Evolutionary conservation across 2,329 filamentous ascomycete genomes (phyloP).

Genomic region (Elsinoe batatas): DNA sequence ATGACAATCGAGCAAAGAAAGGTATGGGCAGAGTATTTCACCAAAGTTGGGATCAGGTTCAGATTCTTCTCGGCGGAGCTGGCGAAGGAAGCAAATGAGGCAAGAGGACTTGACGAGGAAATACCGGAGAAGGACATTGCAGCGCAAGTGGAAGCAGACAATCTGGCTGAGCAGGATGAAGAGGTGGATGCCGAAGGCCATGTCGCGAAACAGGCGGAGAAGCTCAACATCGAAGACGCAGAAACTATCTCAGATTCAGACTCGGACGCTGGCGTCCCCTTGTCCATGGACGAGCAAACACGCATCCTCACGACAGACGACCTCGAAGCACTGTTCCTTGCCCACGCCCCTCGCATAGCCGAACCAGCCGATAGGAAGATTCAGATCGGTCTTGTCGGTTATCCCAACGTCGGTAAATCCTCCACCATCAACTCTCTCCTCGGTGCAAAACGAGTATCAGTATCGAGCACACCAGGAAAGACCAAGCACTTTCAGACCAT

Average conservation of each 20-base stretch:
- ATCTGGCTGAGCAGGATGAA: slow-evolving; percentile 32
- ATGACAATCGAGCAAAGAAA: slow-evolving; percentile 78
- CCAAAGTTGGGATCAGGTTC: slow-evolving; percentile 71
- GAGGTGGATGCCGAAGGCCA: slow-evolving; percentile 32
- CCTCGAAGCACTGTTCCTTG: slow-evolving; percentile 76
- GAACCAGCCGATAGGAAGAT: slow-evolving; percentile 54
- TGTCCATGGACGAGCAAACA: slow-evolving; percentile 38
- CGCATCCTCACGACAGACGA: slow-evolving; percentile 88
- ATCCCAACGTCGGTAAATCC: slow-evolving; percentile 98
- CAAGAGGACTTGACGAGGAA: slow-evolving; percentile 49
- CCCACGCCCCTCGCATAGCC: slow-evolving; percentile 55
- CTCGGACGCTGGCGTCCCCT: slow-evolving; percentile 27
- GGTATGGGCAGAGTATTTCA: slow-evolving; percentile 80
- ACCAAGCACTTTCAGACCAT: slow-evolving; percentile 99
- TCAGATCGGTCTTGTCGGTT: slow-evolving; percentile 87
- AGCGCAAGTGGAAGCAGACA: slow-evolving; percentile 29
- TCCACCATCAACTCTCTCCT: slow-evolving; percentile 99
- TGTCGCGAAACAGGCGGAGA: slow-evolving; percentile 29
- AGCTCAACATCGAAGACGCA: slow-evolving; percentile 23
- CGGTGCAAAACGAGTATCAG: slow-evolving; percentile 95
- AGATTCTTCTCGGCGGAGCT: slow-evolving; percentile 92
- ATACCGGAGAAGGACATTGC: slow-evolving; percentile 39
- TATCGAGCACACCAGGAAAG: slow-evolving; percentile 93
- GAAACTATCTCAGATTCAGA: slow-evolving; percentile 17
- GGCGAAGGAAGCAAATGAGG: slow-evolving; percentile 81